phyloP scores from a whole-genome alignment of 768 basidiomycete genomes.

The Tephrocybe sp. region DNA sequence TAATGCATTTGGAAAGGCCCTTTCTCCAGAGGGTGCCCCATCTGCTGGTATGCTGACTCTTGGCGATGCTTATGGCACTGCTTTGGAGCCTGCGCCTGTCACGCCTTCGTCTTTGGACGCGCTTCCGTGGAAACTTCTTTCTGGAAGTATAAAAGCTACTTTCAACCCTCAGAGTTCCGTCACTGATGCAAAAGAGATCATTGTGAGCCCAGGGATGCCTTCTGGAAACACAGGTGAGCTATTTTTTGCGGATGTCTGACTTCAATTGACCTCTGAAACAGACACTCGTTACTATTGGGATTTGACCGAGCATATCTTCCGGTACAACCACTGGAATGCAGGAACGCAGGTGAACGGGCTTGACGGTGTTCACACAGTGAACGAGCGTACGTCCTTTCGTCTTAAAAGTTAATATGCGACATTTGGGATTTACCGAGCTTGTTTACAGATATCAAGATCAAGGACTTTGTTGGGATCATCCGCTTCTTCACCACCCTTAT shows the following conservation, averaged over 20 bases:
- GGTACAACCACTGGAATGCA: slow-evolving; percentile 51
- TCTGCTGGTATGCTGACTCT: slow-evolving; percentile 47
- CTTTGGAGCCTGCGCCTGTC: slow-evolving; percentile 66
- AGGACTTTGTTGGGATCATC: slow-evolving; percentile 60
- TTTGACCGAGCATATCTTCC: slow-evolving; percentile 61
- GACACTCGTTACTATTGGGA: slow-evolving; percentile 62
- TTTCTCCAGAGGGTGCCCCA: slow-evolving; percentile 31
- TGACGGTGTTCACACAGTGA: slow-evolving; percentile 62
- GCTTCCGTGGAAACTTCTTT: slow-evolving; percentile 47
- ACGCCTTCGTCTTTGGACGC: slow-evolving; percentile 46
- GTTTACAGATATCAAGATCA: slow-evolving; percentile 41
- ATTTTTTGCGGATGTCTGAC: not conserved
- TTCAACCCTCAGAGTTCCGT: slow-evolving; percentile 47
- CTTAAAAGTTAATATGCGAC: not conserved
- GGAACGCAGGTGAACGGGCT: slow-evolving; percentile 28
- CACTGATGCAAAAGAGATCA: slow-evolving; percentile 31
- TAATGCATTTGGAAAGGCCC: slow-evolving; percentile 47
- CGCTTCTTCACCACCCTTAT: slow-evolving; percentile 64
- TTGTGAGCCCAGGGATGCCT: slow-evolving; percentile 53
- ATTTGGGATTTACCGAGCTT: slow-evolving; percentile 8
- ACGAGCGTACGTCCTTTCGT: slow-evolving; percentile 52
- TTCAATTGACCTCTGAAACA: slow-evolving; percentile 18
- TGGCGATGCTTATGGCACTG: slow-evolving; percentile 44
- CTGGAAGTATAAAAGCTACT: slow-evolving; percentile 63
- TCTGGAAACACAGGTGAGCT: slow-evolving; percentile 54